These are phyloP conservation scores for Penicillium pulvis DNA, from an alignment of 495 filamentous ascomycete species.

Conservation along the genomic window DNA sequence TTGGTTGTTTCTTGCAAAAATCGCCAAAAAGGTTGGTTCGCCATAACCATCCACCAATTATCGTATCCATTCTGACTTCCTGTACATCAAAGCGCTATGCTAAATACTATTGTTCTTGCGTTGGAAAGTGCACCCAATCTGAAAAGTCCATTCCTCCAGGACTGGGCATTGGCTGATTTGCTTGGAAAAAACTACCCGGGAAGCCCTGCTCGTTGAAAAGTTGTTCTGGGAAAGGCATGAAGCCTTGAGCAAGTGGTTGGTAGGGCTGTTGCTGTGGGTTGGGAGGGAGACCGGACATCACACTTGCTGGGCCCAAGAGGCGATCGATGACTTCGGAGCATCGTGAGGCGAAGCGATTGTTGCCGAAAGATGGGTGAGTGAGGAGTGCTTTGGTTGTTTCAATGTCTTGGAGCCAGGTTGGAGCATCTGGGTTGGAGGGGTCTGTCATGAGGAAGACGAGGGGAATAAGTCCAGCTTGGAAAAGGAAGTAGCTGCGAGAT, in stretches of 20 bases:
- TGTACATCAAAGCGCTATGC: slow-evolving; percentile 6
- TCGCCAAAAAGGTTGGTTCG: neutral
- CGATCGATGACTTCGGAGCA: slow-evolving; percentile 48
- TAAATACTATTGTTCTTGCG: slow-evolving; percentile 24
- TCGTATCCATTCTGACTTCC: slow-evolving; percentile 5
- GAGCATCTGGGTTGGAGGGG: slow-evolving; percentile 44
- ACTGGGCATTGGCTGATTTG: slow-evolving; percentile 38
- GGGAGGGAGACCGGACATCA: slow-evolving; percentile 10
- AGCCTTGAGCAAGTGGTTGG: slow-evolving; percentile 25
- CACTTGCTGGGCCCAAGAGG: slow-evolving; percentile 36
- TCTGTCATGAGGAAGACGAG: slow-evolving; percentile 53
- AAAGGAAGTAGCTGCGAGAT: slow-evolving; percentile 49
- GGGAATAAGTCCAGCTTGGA: slow-evolving; percentile 55
- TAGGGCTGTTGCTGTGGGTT: slow-evolving; percentile 22
- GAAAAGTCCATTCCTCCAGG: slow-evolving; percentile 46
- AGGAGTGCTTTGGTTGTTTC: slow-evolving; percentile 49
- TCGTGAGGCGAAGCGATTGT: slow-evolving; percentile 46
- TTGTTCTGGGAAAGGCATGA: slow-evolving; percentile 47
- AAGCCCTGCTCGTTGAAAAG: slow-evolving; percentile 42
- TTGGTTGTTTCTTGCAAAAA: neutral
- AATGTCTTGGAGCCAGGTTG: slow-evolving; percentile 49
- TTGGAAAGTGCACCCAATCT: slow-evolving; percentile 47
- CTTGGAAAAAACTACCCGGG: slow-evolving; percentile 40
- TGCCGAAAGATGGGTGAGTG: slow-evolving; percentile 43
- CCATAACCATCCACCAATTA: neutral